These are phyloP conservation scores for Nemania serpens DNA, from an alignment of 2,329 filamentous ascomycete species.

Conservation along the genomic window DNA sequence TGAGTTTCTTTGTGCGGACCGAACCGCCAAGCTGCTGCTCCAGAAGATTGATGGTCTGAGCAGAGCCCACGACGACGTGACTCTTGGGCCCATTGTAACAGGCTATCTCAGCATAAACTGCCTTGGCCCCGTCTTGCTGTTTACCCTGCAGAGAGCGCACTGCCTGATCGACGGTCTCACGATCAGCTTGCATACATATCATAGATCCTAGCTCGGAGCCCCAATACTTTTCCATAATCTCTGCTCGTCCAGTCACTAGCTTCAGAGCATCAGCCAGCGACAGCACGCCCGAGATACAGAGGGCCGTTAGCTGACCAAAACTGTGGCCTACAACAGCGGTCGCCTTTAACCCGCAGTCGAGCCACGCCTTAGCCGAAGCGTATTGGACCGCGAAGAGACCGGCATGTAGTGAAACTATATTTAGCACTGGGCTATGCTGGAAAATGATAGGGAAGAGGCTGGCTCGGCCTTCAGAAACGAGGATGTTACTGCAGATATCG, in stretches of 20 bases:
- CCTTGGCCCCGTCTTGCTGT: too few species aligned
- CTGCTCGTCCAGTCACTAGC: conserved; percentile 25
- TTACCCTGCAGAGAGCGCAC: too few species aligned
- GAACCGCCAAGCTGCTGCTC: too few species aligned
- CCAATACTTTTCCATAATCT: neutral
- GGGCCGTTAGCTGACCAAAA: conserved; percentile 47
- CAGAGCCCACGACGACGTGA: too few species aligned
- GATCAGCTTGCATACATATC: too few species aligned
- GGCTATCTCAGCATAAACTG: too few species aligned
- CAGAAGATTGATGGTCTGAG: too few species aligned
- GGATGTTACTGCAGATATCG: conserved; percentile 21
- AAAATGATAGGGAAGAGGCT: conserved; percentile 41
- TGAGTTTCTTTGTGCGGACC: too few species aligned
- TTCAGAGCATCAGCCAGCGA: conserved; percentile 39
- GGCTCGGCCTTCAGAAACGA: conserved; percentile 19
- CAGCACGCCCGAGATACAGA: conserved; percentile 42
- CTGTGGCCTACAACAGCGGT: conserved; percentile 45
- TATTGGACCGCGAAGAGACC: conserved; percentile 45
- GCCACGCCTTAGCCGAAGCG: conserved; percentile 41
- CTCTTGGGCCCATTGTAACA: too few species aligned
- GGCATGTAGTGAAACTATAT: conserved; percentile 42
- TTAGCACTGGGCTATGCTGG: conserved; percentile 23
- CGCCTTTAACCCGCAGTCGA: conserved; percentile 41
- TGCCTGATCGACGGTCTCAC: too few species aligned
- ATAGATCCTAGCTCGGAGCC: neutral